Evolutionary conservation across 768 basidiomycete species (phyloP).

Genomic region (Tylopilus vinaceipallidus): DNA sequence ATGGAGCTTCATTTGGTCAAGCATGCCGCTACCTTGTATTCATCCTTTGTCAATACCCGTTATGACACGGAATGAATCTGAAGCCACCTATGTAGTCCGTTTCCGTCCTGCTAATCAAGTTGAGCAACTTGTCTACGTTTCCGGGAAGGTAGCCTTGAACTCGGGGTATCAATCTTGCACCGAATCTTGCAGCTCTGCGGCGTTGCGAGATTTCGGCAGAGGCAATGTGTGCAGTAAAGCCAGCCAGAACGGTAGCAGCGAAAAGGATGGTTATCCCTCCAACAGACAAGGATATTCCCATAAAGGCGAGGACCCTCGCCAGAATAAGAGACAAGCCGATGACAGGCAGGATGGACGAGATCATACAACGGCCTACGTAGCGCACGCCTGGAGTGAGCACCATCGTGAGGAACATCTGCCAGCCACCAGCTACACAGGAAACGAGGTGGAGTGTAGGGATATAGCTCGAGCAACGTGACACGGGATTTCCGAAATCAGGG

Average conservation of each 20-base stretch:
- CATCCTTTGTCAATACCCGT: not conserved
- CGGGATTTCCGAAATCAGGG: too few relatives aligned
- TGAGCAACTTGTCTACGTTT: constrained; percentile 33
- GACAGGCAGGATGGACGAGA: constrained; percentile 16
- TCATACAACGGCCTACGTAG: constrained; percentile 14
- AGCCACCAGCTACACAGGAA: not conserved
- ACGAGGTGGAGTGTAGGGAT: not conserved
- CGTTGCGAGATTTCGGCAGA: constrained; percentile 6
- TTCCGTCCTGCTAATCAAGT: constrained; percentile 16
- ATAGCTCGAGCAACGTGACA: too few relatives aligned
- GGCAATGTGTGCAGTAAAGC: not conserved
- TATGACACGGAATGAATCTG: not conserved
- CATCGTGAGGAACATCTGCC: constrained; percentile 1
- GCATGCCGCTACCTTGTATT: constrained; percentile 21
- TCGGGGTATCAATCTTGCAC: constrained; percentile 31
- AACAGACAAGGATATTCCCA: constrained; percentile 11
- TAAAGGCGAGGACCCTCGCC: constrained; percentile 5
- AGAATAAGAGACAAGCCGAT: constrained; percentile 12
- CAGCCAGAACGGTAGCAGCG: not conserved
- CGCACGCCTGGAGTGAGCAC: constrained; percentile 25
- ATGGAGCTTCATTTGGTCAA: constrained; percentile 22
- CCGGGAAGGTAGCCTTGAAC: constrained; percentile 33
- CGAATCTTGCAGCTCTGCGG: constrained; percentile 19
- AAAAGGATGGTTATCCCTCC: constrained; percentile 6
- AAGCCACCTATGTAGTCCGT: constrained; percentile 37